A percentile compares a stretch with the other conserved stretches of the same genome.
Evolutionary conservation across 139 green algal species (phyloP).

Genomic region (Chlamydomonas eustigma): DNA sequence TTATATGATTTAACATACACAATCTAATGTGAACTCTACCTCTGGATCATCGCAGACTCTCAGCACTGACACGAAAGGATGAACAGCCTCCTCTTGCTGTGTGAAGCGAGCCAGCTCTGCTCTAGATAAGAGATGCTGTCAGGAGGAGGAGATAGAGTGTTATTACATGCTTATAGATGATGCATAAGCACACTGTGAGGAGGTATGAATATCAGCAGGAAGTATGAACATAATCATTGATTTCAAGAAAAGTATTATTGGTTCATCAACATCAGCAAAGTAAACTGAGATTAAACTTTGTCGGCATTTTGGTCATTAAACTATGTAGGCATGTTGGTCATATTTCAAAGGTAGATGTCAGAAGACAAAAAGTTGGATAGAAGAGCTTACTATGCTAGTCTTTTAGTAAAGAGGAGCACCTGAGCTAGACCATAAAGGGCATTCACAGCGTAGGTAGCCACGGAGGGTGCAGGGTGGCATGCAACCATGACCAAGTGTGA

Average conservation of each 20-base stretch:
- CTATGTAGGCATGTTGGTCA: too few species aligned
- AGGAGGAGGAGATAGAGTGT: constrained; percentile 22
- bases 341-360: too few species aligned
- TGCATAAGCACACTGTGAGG: neutral
- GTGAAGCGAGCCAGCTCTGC: constrained; percentile 81
- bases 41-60: constrained; percentile 50
- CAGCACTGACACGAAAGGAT: constrained; percentile 86
- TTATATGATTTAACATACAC: neutral
- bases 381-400: neutral
- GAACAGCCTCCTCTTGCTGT: constrained; percentile 79
- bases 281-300: too few species aligned
- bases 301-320: too few species aligned
- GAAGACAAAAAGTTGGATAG: too few species aligned
- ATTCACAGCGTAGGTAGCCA: constrained; percentile 51
- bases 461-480: constrained; percentile 59
- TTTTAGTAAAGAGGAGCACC: neutral
- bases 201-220: too few species aligned
- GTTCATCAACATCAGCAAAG: too few species aligned
- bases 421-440: neutral
- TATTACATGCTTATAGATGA: neutral
- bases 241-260: too few species aligned
- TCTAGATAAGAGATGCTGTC: constrained; percentile 70
- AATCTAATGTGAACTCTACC: neutral
- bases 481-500: constrained; percentile 78
- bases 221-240: too few species aligned